These are phyloP conservation scores for Tilletia indica DNA, from an alignment of 1,284 basidiomycete species.

Conservation along the genomic window DNA sequence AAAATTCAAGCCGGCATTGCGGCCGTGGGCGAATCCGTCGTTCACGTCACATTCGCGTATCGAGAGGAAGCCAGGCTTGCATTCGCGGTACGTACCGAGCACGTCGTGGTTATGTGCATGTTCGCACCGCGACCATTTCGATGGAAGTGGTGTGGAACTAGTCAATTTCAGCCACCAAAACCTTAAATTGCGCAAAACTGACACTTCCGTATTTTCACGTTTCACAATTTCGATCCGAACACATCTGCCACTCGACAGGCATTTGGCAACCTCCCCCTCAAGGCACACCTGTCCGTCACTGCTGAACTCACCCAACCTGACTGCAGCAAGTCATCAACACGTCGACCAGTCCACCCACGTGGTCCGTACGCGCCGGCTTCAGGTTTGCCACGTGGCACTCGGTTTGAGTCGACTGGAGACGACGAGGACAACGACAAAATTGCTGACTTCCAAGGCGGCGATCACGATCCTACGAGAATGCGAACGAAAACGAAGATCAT, in stretches of 20 bases:
- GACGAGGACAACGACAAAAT: too few relatives aligned
- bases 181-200: neutral
- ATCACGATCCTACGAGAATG: too few relatives aligned
- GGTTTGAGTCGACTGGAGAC: too few relatives aligned
- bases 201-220: neutral
- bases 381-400: neutral
- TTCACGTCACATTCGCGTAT: conserved; percentile 1
- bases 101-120: neutral
- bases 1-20: neutral
- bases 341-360: neutral
- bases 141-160: neutral
- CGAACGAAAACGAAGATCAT: too few relatives aligned
- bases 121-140: neutral
- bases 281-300: conserved; percentile 12
- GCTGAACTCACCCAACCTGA: conserved; percentile 7
- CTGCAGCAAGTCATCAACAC: conserved; percentile 1
- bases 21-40: neutral
- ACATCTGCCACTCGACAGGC: conserved; percentile 2
- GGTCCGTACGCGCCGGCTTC: neutral
- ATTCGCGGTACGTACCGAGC: neutral
- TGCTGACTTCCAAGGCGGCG: too few relatives aligned
- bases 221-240: neutral
- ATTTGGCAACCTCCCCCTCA: conserved; percentile 10
- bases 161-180: neutral
- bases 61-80: conserved; percentile 6